Evolutionary conservation across 257 asterid genomes (phyloP), one percentile per base, ranked within the genome.

Genomic region (Plantago elongata): DNA sequence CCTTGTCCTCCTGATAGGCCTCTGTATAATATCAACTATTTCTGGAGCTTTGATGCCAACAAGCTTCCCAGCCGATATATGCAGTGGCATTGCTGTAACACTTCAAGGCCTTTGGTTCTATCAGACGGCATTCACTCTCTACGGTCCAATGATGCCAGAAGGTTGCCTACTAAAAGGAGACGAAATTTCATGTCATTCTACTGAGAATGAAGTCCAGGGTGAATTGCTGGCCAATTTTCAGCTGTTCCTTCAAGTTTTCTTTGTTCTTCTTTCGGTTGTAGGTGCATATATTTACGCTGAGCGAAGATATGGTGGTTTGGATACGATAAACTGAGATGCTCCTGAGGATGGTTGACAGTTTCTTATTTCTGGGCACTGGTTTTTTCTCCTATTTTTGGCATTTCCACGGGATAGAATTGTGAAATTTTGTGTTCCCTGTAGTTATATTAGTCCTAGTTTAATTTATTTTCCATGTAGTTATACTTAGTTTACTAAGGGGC

Each of bases 41-140:
- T 74, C 81, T 11, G 95, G 99, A 64, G 89, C 95, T 62, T 79
- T 93, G n/a, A 30, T 85, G 78, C 97, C 99, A 0, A 79, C 88
- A 5, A 82, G 92, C 65, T 89, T 93, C 70, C 95, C 95, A 0
- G 74, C 76, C 1, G 97, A 93, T 70, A 56, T 93, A 66, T 73
- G 78, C 75, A 78, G 78, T 16, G 94, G 96, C 68, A 81, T 93
- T 38, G 83, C 83, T 6, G 81, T 84, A 18, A 77, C 94, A 0
- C 96, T 93, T 37, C 99, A 93, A 74, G 99, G 99, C 69, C 96
- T 93, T 44, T 89, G 99, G 97, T 93, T 89, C 87, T 93, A 90
- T 45, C 99, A 93, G 56, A 93, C 97, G 0, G 97, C 97, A 9
- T 93, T 93, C 83, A 79, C 94, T 61, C 94, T 93, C 16, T 93